These are phyloP conservation scores for Cardamine chenopodiifolia DNA, from an alignment of 345 rosid genomes.

Conservation along the genomic window DNA sequence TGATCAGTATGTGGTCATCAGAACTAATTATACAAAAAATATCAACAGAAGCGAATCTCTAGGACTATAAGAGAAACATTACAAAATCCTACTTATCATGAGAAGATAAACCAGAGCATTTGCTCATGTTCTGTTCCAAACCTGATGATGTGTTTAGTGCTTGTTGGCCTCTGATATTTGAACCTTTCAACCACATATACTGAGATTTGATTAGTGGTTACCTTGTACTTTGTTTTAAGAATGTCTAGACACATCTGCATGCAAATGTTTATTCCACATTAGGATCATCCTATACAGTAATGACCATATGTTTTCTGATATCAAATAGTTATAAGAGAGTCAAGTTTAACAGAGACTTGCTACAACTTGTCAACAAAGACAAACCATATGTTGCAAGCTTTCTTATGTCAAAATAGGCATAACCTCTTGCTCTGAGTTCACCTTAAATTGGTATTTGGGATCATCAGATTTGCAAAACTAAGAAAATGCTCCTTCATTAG, in stretches of 20 bases:
- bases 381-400: too few species aligned
- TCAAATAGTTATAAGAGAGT: slow-evolving; percentile 32
- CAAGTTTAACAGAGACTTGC: too few species aligned
- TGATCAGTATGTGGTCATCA: too few species aligned
- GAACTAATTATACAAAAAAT: slow-evolving; percentile 36
- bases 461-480: too few species aligned
- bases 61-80: slow-evolving; percentile 22
- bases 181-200: not conserved
- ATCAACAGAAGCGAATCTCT: slow-evolving; percentile 24
- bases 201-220: not conserved
- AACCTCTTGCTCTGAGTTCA: too few species aligned
- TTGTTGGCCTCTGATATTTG: slow-evolving; percentile 5
- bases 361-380: too few species aligned
- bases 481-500: too few species aligned
- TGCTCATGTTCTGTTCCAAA: slow-evolving; percentile 16
- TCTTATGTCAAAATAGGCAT: too few species aligned
- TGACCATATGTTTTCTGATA: too few species aligned
- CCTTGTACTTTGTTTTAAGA: slow-evolving; percentile 37
- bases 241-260: slow-evolving; percentile 76
- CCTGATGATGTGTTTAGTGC: not conserved
- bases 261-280: slow-evolving; percentile 71
- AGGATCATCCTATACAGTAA: slow-evolving; percentile 62
- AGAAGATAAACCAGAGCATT: slow-evolving; percentile 17
- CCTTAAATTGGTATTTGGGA: too few species aligned
- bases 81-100: slow-evolving; percentile 32